Percentiles rank a stretch among this genome's conserved stretches.
Evolutionary conservation across 108 stramenopile species (phyloP).

Genomic region (Cyclostephanos invisitatus): DNA sequence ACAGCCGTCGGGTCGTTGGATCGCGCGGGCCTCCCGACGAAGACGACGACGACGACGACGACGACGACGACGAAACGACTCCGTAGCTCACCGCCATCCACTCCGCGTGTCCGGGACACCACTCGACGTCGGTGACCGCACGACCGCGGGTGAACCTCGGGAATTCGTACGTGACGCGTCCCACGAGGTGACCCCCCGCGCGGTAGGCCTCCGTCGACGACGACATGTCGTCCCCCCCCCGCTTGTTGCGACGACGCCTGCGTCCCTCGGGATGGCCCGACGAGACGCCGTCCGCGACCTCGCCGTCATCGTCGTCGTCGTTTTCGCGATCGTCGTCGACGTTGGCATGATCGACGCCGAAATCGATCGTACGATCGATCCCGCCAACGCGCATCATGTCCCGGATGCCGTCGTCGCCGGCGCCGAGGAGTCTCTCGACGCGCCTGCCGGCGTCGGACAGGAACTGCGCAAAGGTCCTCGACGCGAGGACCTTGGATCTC

Average conservation of each 20-base stretch:
- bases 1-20: slow-evolving; percentile 40
- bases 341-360: slow-evolving; percentile 70
- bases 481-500: slow-evolving; percentile 55
- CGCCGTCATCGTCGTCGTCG: slow-evolving; percentile 37
- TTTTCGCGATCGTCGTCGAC: slow-evolving; percentile 31
- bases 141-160: slow-evolving; percentile 70
- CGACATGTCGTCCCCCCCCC: slow-evolving; percentile 9
- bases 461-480: slow-evolving; percentile 68
- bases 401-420: slow-evolving; percentile 41
- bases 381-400: slow-evolving; percentile 6
- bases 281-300: not conserved
- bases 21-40: slow-evolving; percentile 46
- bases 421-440: slow-evolving; percentile 78
- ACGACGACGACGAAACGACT: slow-evolving; percentile 31
- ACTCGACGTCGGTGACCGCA: slow-evolving; percentile 80
- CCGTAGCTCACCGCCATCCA: slow-evolving; percentile 74
- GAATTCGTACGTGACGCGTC: slow-evolving; percentile 67
- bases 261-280: not conserved
- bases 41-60: slow-evolving; percentile 22
- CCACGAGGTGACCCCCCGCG: slow-evolving; percentile 54
- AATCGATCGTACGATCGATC: slow-evolving; percentile 37
- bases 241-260: not conserved
- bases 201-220: slow-evolving; percentile 25
- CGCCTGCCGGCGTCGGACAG: slow-evolving; percentile 80
- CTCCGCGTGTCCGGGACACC: slow-evolving; percentile 85